These are phyloP conservation scores for Sideroxylon spinosum DNA, from an alignment of 179 eudicot species.

Conservation along the genomic window DNA sequence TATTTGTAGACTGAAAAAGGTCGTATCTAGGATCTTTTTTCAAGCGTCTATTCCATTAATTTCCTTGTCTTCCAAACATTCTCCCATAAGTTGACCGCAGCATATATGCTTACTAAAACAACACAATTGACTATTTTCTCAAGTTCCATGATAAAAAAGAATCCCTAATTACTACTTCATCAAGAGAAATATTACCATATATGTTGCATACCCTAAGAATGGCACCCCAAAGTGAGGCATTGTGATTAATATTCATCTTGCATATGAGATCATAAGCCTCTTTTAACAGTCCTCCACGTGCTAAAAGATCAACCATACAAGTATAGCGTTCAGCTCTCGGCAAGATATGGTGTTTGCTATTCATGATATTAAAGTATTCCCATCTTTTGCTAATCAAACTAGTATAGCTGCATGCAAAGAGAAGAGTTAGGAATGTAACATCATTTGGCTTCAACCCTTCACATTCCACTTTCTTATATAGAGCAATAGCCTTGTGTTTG, in stretches of 20 bases:
- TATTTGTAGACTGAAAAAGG: conserved; percentile 22
- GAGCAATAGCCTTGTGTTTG: conserved; percentile 40
- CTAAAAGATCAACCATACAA: conserved; percentile 60
- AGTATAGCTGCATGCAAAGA: conserved; percentile 67
- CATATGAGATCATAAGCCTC: conserved; percentile 43
- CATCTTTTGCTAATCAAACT: conserved; percentile 48
- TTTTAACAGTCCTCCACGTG: conserved; percentile 56
- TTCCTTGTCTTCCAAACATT: conserved; percentile 32
- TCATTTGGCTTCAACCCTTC: conserved; percentile 61
- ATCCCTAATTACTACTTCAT: conserved; percentile 41
- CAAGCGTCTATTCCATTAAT: conserved; percentile 29
- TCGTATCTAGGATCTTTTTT: conserved; percentile 50
- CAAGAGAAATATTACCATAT: conserved; percentile 44
- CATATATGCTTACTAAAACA: conserved; percentile 51
- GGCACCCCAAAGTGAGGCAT: conserved; percentile 49
- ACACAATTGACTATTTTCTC: conserved; percentile 43
- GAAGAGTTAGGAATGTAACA: conserved; percentile 57
- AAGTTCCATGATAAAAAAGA: conserved; percentile 37
- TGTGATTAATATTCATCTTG: conserved; percentile 40
- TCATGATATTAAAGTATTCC: conserved; percentile 50
- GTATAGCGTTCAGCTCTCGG: conserved; percentile 58
- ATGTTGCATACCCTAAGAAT: conserved; percentile 62
- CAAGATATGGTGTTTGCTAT: conserved; percentile 39
- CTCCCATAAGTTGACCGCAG: conserved; percentile 56
- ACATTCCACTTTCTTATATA: conserved; percentile 45